Percentiles rank a stretch among this genome's conserved stretches.
Evolutionary conservation across 2,329 filamentous ascomycete genomes (phyloP).

Genomic region (Aureobasidium zeae): DNA sequence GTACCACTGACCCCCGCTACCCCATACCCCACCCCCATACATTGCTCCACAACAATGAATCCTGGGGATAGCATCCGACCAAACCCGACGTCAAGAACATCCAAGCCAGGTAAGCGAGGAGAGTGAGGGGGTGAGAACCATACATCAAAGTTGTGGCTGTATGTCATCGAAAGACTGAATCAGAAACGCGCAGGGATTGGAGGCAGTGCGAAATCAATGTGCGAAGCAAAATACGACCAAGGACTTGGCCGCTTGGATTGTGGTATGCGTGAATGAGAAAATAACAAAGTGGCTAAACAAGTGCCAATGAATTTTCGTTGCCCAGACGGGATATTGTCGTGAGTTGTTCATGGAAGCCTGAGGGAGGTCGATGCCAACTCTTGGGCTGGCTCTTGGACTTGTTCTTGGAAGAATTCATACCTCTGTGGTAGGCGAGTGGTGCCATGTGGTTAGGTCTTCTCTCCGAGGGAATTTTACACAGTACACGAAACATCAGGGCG

Average conservation of each 20-base stretch:
- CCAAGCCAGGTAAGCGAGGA: background rate
- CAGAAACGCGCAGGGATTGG: background rate
- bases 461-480: too few species aligned
- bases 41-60: constrained; percentile 5
- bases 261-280: background rate
- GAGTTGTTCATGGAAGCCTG: too few species aligned
- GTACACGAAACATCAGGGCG: too few species aligned
- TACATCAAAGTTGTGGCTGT: too few species aligned
- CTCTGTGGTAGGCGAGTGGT: background rate
- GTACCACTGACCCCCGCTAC: constrained; percentile 1
- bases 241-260: constrained; percentile 10
- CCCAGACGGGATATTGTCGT: constrained; percentile 1
- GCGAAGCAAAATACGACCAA: constrained; percentile 2
- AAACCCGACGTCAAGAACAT: constrained; percentile 7
- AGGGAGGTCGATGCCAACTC: too few species aligned
- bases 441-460: background rate
- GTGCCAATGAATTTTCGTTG: background rate
- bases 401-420: too few species aligned
- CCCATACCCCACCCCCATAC: background rate
- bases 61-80: constrained; percentile 2
- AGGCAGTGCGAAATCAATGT: background rate
- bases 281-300: background rate
- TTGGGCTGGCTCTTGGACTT: too few species aligned
- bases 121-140: background rate
- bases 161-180: background rate